Evolutionary conservation across 805 yeast species (phyloP), one percentile per base, ranked within the genome.

Genomic region (Hanseniaspora taiwanica): DNA sequence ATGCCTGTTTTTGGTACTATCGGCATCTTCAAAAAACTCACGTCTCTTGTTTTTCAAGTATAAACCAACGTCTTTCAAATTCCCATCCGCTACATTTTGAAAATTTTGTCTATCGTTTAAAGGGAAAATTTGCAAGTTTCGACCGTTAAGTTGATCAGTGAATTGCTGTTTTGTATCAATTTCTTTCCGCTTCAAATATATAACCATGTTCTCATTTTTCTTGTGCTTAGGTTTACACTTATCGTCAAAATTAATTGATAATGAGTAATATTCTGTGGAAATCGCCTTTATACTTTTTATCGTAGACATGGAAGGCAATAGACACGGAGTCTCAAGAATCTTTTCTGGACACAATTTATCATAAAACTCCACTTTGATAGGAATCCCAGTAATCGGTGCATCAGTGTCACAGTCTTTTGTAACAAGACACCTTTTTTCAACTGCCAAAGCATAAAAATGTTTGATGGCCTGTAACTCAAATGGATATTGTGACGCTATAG

Each of bases 361-460:
- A 37, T 5, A 46, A 44, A 31, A 61, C 32, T 58, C 42, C 56
- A 69, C 48, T 36, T 63, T 50, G 56, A 74, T 31, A 60, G 70
- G 27, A 58, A 65, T 46, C 24, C 46, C 48, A 42, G 71, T 67
- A 13, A 74, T 64, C 0, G 85, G 78, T 31, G 63, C 66, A 4
- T 66, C 71, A 0, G 79, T 69, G 17, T 70, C 72, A 7, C 80
- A 76, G 53, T 86, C 85, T 42, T 91, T 67, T 1, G 80, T 69
- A 4, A 82, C 71, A n/a, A 91, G 60, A 54, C 96, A 85, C 43
- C 96, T 64, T 2, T 80, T 80, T 48, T 79, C 86, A 4, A 81
- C 79, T 0, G 93, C 73, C 44, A 91, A 60, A 1, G 86, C 80
- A 96, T 97, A 91, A 47, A 91, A 79, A 56, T 86, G 93, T 33